phyloP scores from a whole-genome alignment of 805 yeast genomes.

The Pichia eremophila region DNA sequence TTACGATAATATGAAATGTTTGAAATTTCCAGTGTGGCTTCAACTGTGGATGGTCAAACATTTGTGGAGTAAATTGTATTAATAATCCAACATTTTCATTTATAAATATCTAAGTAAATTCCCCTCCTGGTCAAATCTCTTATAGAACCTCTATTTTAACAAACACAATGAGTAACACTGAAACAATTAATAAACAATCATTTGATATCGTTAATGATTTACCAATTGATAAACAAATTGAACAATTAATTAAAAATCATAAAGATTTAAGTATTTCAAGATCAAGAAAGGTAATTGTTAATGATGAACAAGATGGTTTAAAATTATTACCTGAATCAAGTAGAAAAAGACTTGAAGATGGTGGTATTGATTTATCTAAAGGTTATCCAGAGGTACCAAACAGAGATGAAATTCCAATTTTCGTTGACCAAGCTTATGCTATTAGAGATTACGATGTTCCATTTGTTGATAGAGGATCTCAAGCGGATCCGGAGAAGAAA shows the following conservation, averaged over 20 bases:
- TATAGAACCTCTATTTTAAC: too few species aligned
- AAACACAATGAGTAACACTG: too few species aligned
- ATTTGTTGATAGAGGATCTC: slow-evolving; percentile 26
- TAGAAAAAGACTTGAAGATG: slow-evolving; percentile 26
- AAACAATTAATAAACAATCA: too few species aligned
- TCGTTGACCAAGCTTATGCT: slow-evolving; percentile 32
- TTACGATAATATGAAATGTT: too few species aligned
- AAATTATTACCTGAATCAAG: slow-evolving; percentile 20
- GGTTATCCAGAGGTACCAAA: slow-evolving; percentile 35
- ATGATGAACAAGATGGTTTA: slow-evolving; percentile 14
- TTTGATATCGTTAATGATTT: slow-evolving; percentile 1
- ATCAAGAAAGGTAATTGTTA: neutral
- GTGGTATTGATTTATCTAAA: slow-evolving; percentile 26
- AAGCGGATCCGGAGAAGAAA: slow-evolving; percentile 34
- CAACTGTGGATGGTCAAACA: too few species aligned
- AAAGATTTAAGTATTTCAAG: slow-evolving; percentile 7
- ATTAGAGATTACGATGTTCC: slow-evolving; percentile 27
- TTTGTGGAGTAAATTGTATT: too few species aligned
- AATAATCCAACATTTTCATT: too few species aligned
- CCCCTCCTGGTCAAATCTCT: too few species aligned
- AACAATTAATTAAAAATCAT: slow-evolving; percentile 9
- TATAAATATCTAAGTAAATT: too few species aligned
- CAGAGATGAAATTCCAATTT: slow-evolving; percentile 26
- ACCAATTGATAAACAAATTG: slow-evolving; percentile 11
- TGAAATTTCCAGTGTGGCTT: too few species aligned